Conservation (phyloP, 202 grass and related monocot genomes). For the Carex arenaria region DNA sequence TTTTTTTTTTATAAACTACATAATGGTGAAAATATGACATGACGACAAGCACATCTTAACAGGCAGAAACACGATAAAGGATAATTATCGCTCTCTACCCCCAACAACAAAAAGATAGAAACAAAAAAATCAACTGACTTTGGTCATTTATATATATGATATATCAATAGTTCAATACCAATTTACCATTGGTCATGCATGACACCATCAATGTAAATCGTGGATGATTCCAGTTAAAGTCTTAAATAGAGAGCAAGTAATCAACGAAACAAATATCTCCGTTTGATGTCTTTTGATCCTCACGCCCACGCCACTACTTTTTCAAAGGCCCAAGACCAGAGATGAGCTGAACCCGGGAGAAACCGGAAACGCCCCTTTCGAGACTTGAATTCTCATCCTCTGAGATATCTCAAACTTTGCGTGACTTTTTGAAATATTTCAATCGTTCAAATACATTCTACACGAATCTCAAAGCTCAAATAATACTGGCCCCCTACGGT, state of each 20-base stretch:
- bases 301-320: too few relatives aligned
- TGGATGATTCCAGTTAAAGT: not conserved
- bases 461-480: too few relatives aligned
- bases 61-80: not conserved
- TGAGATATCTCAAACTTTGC: too few relatives aligned
- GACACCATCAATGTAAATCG: not conserved
- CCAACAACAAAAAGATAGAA: not conserved
- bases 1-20: not conserved
- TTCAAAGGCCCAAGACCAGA: not conserved
- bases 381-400: too few relatives aligned
- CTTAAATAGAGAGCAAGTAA: not conserved
- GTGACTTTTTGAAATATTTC: too few relatives aligned
- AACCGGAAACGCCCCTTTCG: too few relatives aligned
- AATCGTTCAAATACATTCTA: too few relatives aligned
- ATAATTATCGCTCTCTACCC: too few relatives aligned
- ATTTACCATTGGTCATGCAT: not conserved
- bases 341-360: not conserved
- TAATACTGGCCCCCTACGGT: too few relatives aligned
- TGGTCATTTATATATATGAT: not conserved
- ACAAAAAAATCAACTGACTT: not conserved
- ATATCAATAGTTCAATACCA: not conserved
- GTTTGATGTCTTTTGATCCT: too few relatives aligned
- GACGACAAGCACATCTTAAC: not conserved
- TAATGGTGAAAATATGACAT: too few relatives aligned
- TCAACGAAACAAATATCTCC: too few relatives aligned